phyloP scores from a whole-genome alignment of 345 rosid species.

The Eucalyptus decipiens region DNA sequence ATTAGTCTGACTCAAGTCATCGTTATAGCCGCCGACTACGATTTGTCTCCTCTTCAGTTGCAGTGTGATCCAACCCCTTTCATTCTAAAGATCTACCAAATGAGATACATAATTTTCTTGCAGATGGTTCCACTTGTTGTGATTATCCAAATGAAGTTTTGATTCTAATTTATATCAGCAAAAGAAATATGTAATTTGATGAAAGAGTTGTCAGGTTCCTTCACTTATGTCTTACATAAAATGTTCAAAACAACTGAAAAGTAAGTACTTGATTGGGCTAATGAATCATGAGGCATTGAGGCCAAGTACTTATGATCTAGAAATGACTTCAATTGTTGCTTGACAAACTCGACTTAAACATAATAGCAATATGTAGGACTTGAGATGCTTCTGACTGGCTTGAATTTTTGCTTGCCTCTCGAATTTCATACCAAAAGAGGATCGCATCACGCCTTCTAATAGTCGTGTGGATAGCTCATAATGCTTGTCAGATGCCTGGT shows the following conservation, averaged over 20 bases:
- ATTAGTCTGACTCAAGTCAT: neutral
- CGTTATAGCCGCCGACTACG: neutral
- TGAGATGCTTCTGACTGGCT: neutral
- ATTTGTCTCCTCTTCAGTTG: neutral
- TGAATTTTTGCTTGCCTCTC: neutral
- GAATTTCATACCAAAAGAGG: neutral
- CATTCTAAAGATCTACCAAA: neutral
- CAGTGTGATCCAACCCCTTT: neutral
- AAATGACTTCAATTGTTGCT: neutral
- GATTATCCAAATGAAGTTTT: neutral
- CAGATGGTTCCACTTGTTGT: neutral
- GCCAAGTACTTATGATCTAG: neutral
- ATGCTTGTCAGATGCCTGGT: neutral
- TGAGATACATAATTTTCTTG: neutral
- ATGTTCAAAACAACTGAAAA: neutral
- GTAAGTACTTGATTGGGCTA: neutral
- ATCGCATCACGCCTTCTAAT: neutral
- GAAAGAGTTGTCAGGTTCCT: neutral
- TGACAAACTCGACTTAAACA: neutral
- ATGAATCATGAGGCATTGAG: neutral
- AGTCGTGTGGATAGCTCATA: neutral
- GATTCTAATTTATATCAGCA: neutral
- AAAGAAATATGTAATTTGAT: neutral
- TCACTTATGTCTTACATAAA: neutral
- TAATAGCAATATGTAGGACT: neutral